Percentiles rank a stretch among this genome's conserved stretches.
These are phyloP conservation scores for Henckelia pumila DNA, from an alignment of 257 asterid species.

Conservation along the genomic window DNA sequence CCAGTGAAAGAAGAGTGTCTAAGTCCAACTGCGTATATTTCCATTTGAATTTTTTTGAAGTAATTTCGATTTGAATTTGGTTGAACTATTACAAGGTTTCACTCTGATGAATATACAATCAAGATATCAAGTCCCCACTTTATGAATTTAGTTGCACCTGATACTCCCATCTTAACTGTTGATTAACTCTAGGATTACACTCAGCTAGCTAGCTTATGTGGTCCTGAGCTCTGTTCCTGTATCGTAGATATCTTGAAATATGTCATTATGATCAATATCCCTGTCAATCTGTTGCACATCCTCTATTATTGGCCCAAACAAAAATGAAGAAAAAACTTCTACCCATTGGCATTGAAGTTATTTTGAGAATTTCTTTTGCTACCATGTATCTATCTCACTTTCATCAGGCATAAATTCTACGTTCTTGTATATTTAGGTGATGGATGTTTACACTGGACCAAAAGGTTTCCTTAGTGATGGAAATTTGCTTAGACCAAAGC, in stretches of 20 bases:
- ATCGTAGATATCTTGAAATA: background rate
- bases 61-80: background rate
- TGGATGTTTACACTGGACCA: conserved; percentile 81
- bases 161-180: background rate
- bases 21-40: background rate
- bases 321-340: background rate
- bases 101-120: background rate
- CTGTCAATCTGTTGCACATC: background rate
- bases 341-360: background rate
- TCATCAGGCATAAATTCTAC: background rate
- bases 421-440: conserved; percentile 49
- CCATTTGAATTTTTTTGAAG: background rate
- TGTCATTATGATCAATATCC: too few relatives aligned
- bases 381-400: background rate
- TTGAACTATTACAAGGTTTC: background rate
- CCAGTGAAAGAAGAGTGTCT: background rate
- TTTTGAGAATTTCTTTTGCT: conserved; percentile 1
- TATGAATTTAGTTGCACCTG: background rate
- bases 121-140: background rate
- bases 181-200: background rate
- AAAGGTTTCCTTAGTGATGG: conserved; percentile 62
- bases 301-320: background rate
- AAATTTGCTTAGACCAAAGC: conserved; percentile 50
- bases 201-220: background rate
- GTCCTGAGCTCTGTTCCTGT: conserved; percentile 3